These are phyloP conservation scores for Eimeria necatrix DNA, from an alignment of 169 alveolate species.

Conservation along the genomic window DNA sequence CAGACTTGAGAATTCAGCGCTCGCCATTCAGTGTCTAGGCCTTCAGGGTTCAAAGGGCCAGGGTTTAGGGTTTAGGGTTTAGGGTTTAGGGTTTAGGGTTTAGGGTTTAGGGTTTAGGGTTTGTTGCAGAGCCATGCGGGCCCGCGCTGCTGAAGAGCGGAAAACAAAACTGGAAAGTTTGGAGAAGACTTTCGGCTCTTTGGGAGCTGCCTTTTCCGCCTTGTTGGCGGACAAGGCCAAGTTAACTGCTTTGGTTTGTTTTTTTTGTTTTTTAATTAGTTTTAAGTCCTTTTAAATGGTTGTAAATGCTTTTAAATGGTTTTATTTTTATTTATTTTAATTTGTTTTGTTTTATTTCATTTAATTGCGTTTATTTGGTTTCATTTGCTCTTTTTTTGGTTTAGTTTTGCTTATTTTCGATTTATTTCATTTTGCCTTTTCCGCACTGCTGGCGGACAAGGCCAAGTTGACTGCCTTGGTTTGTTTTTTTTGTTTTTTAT, in stretches of 20 bases:
- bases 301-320: no score
- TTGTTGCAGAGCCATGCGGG: slow-evolving; percentile 86
- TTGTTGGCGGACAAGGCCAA: slow-evolving; percentile 88
- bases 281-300: not conserved
- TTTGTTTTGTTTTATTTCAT: no score
- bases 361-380: no score
- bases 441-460: slow-evolving; percentile 85
- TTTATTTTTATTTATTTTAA: no score
- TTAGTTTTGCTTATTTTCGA: no score
- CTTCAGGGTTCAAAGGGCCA: no score
- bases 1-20: not conserved
- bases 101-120: not conserved
- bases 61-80: not conserved
- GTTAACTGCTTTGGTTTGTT: slow-evolving; percentile 84
- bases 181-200: slow-evolving; percentile 88
- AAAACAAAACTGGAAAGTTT: slow-evolving; percentile 94
- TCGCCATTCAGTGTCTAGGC: not conserved
- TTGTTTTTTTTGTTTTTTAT: not conserved
- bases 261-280: not conserved
- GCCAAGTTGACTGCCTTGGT: slow-evolving; percentile 85
- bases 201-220: slow-evolving; percentile 87
- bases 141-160: slow-evolving; percentile 93
- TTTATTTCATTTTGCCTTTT: no score
- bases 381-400: no score
- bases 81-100: not conserved